Evolutionary conservation across 441 rosid genomes (phyloP).

Genomic region (Bocquillonia castaneifolia): DNA sequence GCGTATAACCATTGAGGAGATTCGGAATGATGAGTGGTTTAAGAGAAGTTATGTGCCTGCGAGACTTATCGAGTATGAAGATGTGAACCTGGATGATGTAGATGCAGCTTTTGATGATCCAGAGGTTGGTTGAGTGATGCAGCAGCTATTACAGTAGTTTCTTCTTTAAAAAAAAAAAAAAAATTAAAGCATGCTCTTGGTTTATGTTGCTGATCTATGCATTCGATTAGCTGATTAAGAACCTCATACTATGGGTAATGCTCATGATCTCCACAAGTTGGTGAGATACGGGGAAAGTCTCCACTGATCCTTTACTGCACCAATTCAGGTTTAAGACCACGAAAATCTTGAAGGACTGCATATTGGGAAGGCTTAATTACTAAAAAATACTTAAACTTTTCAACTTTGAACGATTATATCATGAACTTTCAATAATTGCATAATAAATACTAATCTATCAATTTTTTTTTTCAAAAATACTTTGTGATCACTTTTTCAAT

Average conservation of each 20-base stretch:
- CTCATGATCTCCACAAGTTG: conserved; percentile 4
- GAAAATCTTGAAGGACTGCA: neutral
- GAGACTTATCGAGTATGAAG: conserved; percentile 72
- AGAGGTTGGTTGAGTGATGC: conserved; percentile 46
- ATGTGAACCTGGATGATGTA: conserved; percentile 87
- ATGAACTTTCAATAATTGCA: too few relatives aligned
- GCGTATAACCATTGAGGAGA: conserved; percentile 81
- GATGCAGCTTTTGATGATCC: conserved; percentile 90
- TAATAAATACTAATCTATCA: too few relatives aligned
- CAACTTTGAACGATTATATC: too few relatives aligned
- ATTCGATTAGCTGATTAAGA: neutral
- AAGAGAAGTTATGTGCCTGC: conserved; percentile 59
- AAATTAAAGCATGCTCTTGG: neutral
- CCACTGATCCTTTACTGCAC: neutral
- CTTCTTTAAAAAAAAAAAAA: neutral
- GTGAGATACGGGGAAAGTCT: neutral
- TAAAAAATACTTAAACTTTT: too few relatives aligned
- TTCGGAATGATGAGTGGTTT: conserved; percentile 83
- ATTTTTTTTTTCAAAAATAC: too few relatives aligned
- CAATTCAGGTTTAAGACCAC: neutral
- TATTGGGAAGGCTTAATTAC: too few relatives aligned
- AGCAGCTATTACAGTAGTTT: neutral
- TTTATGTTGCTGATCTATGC: conserved; percentile 1
- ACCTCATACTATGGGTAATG: neutral
- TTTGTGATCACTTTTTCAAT: too few relatives aligned